Percentiles rank a stretch among this genome's conserved stretches.
phyloP scores from a whole-genome alignment of 2,329 filamentous ascomycete genomes.

The Acrodontium crateriforme region DNA sequence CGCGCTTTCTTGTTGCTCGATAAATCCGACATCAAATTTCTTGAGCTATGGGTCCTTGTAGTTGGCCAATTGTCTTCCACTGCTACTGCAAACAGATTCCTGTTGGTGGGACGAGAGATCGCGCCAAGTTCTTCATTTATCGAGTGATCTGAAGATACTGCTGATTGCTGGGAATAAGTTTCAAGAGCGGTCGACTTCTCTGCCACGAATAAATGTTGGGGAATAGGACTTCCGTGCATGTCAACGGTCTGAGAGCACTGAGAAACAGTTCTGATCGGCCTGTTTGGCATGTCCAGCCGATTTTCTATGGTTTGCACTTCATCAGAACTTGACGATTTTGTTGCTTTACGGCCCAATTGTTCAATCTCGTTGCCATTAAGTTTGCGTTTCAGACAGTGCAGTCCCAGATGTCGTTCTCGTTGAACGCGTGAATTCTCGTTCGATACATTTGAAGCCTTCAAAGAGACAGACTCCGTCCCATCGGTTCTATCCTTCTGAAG shows the following conservation, averaged over 20 bases:
- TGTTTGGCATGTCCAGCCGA: background rate
- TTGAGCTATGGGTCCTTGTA: too few species aligned
- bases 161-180: slow-evolving; percentile 12
- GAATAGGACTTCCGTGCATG: slow-evolving; percentile 17
- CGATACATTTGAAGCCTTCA: background rate
- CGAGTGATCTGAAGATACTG: slow-evolving; percentile 7
- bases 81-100: too few species aligned
- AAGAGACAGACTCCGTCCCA: background rate
- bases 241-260: slow-evolving; percentile 16
- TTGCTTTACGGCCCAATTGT: background rate
- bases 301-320: too few species aligned
- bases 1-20: slow-evolving; percentile 30
- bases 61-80: too few species aligned
- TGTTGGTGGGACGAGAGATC: slow-evolving; percentile 3
- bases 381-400: background rate
- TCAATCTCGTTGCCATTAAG: background rate
- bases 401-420: too few species aligned
- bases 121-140: background rate
- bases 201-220: slow-evolving; percentile 11
- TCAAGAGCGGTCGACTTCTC: slow-evolving; percentile 14
- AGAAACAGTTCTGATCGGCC: slow-evolving; percentile 7
- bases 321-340: too few species aligned
- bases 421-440: background rate
- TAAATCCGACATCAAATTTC: too few species aligned
- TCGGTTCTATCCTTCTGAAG: background rate